phyloP scores from a whole-genome alignment of 2,329 filamentous ascomycete genomes.

The Trichoderma oligosporum region DNA sequence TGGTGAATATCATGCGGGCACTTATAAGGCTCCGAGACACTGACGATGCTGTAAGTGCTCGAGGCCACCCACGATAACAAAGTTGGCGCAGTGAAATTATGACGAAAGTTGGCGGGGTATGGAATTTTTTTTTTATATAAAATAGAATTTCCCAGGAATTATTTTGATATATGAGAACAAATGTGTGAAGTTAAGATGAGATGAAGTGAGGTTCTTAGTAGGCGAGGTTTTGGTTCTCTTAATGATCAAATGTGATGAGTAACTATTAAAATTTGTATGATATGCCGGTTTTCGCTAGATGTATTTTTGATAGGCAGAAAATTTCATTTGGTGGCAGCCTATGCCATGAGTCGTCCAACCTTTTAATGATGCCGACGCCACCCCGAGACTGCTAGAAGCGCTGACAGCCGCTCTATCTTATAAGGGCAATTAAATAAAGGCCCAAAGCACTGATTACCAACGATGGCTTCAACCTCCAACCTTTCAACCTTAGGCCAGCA shows the following conservation, averaged over 20 bases:
- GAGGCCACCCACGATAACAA: slow-evolving; percentile 5
- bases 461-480: too few species aligned
- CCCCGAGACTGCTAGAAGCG: background rate
- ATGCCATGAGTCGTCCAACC: background rate
- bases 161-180: too few species aligned
- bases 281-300: slow-evolving; percentile 11
- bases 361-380: slow-evolving; percentile 15
- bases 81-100: background rate
- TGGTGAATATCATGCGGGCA: slow-evolving; percentile 21
- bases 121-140: background rate
- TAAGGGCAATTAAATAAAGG: too few species aligned
- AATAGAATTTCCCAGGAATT: too few species aligned
- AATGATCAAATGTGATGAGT: too few species aligned
- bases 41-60: slow-evolving; percentile 31
- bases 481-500: too few species aligned
- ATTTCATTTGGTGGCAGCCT: slow-evolving; percentile 7
- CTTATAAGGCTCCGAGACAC: slow-evolving; percentile 13
- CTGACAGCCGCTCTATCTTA: slow-evolving; percentile 6
- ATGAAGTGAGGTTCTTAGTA: too few species aligned
- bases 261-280: background rate
- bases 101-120: slow-evolving; percentile 9
- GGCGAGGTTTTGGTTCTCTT: too few species aligned
- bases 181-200: too few species aligned
- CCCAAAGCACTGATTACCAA: too few species aligned
- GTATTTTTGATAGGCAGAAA: slow-evolving; percentile 7